Percentiles rank a stretch among this genome's conserved stretches.
Conservation (phyloP, 2,329 filamentous ascomycete genomes). For the Exophiala sp. region DNA sequence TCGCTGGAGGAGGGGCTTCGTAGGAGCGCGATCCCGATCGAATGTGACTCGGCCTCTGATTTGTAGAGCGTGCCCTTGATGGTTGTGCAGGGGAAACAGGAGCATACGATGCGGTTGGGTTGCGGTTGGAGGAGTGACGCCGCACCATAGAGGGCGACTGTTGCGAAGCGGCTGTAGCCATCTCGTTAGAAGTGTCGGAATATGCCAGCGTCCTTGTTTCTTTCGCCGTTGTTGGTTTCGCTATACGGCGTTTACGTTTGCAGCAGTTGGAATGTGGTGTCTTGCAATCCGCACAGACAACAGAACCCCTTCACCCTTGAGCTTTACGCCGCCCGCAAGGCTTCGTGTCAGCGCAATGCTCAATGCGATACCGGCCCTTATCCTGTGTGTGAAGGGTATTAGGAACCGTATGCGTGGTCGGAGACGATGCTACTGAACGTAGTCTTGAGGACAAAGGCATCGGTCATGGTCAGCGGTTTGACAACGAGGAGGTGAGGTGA, state of each 20-base stretch:
- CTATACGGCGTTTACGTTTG: conserved; percentile 16
- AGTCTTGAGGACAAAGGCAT: conserved; percentile 2
- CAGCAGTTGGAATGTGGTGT: conserved; percentile 14
- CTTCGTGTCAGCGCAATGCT: conserved; percentile 6
- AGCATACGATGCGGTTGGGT: conserved; percentile 40
- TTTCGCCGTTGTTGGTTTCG: not conserved
- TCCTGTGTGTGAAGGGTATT: not conserved
- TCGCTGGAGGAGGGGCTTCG: conserved; percentile 41
- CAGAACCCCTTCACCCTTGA: conserved; percentile 1
- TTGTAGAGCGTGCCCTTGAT: conserved; percentile 44
- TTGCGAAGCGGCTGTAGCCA: conserved; percentile 45
- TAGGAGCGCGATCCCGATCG: conserved; percentile 36
- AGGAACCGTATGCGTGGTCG: not conserved
- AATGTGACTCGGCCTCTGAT: conserved; percentile 36
- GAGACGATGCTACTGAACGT: not conserved
- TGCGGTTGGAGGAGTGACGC: conserved; percentile 45
- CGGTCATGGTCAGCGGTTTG: conserved; percentile 4
- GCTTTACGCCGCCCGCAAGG: conserved; percentile 17
- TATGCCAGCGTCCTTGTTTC: too few relatives aligned
- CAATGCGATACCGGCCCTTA: not conserved
- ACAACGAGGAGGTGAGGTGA: conserved; percentile 14
- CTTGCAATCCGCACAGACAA: conserved; percentile 17
- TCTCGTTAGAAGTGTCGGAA: conserved; percentile 17
- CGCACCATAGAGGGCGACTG: conserved; percentile 45
- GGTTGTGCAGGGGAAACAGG: conserved; percentile 40